These are phyloP conservation scores for Carex littledalei DNA, from an alignment of 176 grass and related monocot genomes.

Conservation along the genomic window DNA sequence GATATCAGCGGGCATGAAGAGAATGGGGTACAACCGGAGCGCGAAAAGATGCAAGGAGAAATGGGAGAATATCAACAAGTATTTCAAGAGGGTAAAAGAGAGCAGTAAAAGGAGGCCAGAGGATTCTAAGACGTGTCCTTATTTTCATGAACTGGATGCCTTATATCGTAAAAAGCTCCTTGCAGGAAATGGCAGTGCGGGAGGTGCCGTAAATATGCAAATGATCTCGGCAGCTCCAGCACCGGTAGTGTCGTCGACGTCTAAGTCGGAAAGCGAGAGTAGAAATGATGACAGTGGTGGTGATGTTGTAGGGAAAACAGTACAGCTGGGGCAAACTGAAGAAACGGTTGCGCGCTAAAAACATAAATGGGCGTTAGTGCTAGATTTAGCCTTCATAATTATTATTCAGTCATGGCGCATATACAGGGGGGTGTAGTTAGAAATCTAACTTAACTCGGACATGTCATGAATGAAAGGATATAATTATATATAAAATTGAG, in stretches of 20 bases:
- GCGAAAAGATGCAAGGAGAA: conserved; percentile 96
- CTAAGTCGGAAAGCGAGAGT: conserved; percentile 27
- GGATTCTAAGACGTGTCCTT: conserved; percentile 88
- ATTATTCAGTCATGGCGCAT: neutral
- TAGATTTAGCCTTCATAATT: neutral
- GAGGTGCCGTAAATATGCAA: neutral
- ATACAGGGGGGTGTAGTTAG: neutral
- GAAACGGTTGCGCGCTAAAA: neutral
- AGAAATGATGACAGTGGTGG: conserved; percentile 37
- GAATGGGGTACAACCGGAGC: conserved; percentile 74
- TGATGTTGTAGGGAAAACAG: conserved; percentile 24
- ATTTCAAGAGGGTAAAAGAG: conserved; percentile 95
- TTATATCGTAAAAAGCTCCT: conserved; percentile 55
- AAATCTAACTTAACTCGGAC: neutral
- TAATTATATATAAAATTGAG: neutral
- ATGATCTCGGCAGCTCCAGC: neutral
- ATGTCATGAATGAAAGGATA: conserved; percentile 14
- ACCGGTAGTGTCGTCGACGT: neutral
- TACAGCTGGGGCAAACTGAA: neutral
- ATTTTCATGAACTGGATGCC: conserved; percentile 86
- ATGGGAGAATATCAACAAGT: conserved; percentile 99
- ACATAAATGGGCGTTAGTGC: conserved; percentile 22
- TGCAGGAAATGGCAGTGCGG: neutral
- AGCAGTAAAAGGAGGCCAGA: conserved; percentile 78
- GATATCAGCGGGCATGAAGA: conserved; percentile 63